phyloP scores from a whole-genome alignment of 495 filamentous ascomycete species.

The Ramalina intermedia region DNA sequence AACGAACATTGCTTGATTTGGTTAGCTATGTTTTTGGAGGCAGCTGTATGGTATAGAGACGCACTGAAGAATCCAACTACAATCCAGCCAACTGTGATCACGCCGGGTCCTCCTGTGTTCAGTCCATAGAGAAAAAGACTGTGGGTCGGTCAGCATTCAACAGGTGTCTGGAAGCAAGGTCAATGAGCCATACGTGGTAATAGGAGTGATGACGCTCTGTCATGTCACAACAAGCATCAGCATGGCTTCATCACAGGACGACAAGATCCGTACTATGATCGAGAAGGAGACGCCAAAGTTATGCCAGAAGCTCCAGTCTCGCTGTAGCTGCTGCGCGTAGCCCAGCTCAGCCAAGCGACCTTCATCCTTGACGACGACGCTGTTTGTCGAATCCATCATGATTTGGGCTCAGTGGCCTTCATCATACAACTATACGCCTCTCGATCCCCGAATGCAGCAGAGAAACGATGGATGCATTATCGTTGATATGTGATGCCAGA shows the following conservation, averaged over 20 bases:
- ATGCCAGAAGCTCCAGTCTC: slow-evolving; percentile 45
- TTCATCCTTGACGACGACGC: slow-evolving; percentile 26
- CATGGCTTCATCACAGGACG: not conserved
- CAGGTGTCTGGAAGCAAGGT: not conserved
- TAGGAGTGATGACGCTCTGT: slow-evolving; percentile 46
- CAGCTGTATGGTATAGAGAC: not conserved
- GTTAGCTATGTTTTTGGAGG: not conserved
- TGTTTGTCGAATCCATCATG: too few relatives aligned
- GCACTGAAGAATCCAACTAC: slow-evolving; percentile 37
- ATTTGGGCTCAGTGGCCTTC: too few relatives aligned
- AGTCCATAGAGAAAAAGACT: slow-evolving; percentile 37
- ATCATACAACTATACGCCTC: too few relatives aligned
- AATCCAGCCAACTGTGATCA: slow-evolving; percentile 40
- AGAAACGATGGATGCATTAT: too few relatives aligned
- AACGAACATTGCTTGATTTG: slow-evolving; percentile 30
- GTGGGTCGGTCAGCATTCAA: slow-evolving; percentile 12
- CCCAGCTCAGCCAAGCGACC: slow-evolving; percentile 41
- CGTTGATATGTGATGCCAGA: too few relatives aligned
- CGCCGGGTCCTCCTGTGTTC: slow-evolving; percentile 39
- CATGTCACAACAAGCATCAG: slow-evolving; percentile 1
- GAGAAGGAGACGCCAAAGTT: slow-evolving; percentile 53
- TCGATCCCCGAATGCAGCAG: too few relatives aligned
- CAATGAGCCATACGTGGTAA: slow-evolving; percentile 28
- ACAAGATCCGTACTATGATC: slow-evolving; percentile 36
- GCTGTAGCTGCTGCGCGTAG: slow-evolving; percentile 43